Evolutionary conservation across 257 asterid species (phyloP).

Genomic region (Linaria vulgaris): DNA sequence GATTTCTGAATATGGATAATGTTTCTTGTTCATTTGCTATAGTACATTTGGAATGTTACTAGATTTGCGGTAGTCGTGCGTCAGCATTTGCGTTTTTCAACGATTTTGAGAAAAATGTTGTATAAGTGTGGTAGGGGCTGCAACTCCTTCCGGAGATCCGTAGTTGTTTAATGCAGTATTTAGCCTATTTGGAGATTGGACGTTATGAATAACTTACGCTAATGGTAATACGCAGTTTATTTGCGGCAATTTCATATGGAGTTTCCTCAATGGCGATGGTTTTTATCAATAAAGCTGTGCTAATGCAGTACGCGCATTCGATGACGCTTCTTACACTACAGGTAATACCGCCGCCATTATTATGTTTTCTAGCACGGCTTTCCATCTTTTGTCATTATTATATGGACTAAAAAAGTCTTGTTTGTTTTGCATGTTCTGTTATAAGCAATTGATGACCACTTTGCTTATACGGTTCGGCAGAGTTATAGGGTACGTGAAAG

Average conservation of each 20-base stretch:
- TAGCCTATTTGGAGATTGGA: too few relatives aligned
- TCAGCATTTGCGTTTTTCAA: too few relatives aligned
- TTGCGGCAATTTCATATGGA: conserved; percentile 83
- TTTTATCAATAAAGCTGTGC: conserved; percentile 91
- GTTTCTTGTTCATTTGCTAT: too few relatives aligned
- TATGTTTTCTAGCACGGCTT: neutral
- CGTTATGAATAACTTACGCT: neutral
- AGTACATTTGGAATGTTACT: too few relatives aligned
- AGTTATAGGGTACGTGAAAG: conserved; percentile 72
- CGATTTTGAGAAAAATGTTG: too few relatives aligned
- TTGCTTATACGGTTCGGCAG: conserved; percentile 83
- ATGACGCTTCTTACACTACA: conserved; percentile 91
- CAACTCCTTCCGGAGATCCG: too few relatives aligned
- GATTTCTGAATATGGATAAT: too few relatives aligned
- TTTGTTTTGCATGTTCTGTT: conserved; percentile 35
- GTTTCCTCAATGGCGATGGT: conserved; percentile 95
- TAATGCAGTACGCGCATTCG: conserved; percentile 80
- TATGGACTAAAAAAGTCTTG: conserved; percentile 37
- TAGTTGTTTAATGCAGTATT: too few relatives aligned
- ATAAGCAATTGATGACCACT: conserved; percentile 86
- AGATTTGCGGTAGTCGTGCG: too few relatives aligned
- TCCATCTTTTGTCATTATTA: too few relatives aligned
- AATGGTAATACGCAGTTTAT: conserved; percentile 51
- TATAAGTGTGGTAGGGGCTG: too few relatives aligned
- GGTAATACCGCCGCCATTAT: conserved; percentile 42